phyloP scores from a whole-genome alignment of 495 filamentous ascomycete species.

The Glonium stellatum region DNA sequence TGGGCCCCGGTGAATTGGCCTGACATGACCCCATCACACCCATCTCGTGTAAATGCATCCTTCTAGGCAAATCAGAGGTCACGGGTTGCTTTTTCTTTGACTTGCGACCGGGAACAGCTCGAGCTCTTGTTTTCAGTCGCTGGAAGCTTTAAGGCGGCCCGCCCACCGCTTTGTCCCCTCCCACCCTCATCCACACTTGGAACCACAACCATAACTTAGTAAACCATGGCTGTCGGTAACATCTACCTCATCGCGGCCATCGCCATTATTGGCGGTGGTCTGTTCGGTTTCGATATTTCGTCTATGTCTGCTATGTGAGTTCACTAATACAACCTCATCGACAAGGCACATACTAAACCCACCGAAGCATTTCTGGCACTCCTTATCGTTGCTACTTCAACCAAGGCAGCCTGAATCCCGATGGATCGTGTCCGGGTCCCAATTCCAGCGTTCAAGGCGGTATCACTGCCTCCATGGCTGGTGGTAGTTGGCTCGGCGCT shows the following conservation, averaged over 20 bases:
- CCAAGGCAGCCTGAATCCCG: conserved; percentile 6
- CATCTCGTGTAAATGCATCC: too few species aligned
- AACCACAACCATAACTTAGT: neutral
- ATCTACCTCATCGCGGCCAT: conserved; percentile 66
- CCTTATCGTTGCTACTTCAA: conserved; percentile 35
- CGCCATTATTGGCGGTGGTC: conserved; percentile 64
- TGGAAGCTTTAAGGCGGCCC: too few species aligned
- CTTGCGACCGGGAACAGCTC: too few species aligned
- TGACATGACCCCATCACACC: too few species aligned
- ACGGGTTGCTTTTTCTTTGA: too few species aligned
- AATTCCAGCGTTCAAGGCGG: conserved; percentile 30
- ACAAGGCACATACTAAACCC: neutral
- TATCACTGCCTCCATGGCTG: conserved; percentile 56
- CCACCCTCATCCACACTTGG: neutral
- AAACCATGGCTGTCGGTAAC: conserved; percentile 45
- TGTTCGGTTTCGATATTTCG: conserved; percentile 75
- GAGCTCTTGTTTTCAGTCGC: too few species aligned
- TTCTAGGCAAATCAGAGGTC: too few species aligned
- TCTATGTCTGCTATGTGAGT: conserved; percentile 65
- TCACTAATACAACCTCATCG: neutral
- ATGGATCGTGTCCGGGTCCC: conserved; percentile 27
- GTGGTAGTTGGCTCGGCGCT: conserved; percentile 64
- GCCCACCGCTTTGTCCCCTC: neutral
- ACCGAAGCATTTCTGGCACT: neutral
- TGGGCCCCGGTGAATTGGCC: too few species aligned